Evolutionary conservation across 2,329 filamentous ascomycete genomes (phyloP).

Genomic region (Alternaria arborescens): DNA sequence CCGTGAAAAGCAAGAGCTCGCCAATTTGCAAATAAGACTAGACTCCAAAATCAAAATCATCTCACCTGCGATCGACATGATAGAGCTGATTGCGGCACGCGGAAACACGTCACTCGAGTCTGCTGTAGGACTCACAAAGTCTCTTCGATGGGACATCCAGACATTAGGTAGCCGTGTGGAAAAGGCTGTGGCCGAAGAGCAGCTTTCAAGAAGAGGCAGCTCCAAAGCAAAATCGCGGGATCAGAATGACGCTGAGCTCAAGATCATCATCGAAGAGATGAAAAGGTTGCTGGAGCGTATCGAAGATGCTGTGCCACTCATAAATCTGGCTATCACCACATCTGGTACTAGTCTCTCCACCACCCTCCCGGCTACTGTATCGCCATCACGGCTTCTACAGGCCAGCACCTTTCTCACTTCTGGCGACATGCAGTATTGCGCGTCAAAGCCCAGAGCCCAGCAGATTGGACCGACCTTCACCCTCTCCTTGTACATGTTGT

Average conservation of each 20-base stretch:
- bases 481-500: constrained; percentile 94
- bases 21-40: constrained; percentile 74
- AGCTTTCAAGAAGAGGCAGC: constrained; percentile 58
- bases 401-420: constrained; percentile 90
- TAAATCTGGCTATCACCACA: constrained; percentile 93
- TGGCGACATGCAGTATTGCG: constrained; percentile 83
- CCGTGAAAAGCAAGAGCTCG: constrained; percentile 74
- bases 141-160: constrained; percentile 83
- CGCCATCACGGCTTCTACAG: constrained; percentile 88
- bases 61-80: constrained; percentile 88
- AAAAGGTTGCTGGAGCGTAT: constrained; percentile 78
- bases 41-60: constrained; percentile 92
- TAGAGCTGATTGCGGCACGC: constrained; percentile 82
- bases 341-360: constrained; percentile 89
- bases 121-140: constrained; percentile 82
- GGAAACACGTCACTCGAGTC: constrained; percentile 86
- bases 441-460: constrained; percentile 68
- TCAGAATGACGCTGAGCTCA: constrained; percentile 70
- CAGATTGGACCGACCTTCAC: constrained; percentile 90
- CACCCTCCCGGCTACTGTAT: constrained; percentile 80
- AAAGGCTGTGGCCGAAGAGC: constrained; percentile 70
- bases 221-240: constrained; percentile 61
- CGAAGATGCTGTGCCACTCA: constrained; percentile 87
- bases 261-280: constrained; percentile 76
- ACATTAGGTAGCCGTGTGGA: constrained; percentile 78